Evolutionary conservation across 2,329 filamentous ascomycete species (phyloP), one percentile per base, ranked within the genome.

Genomic region (Pestalotiopsis sp.): DNA sequence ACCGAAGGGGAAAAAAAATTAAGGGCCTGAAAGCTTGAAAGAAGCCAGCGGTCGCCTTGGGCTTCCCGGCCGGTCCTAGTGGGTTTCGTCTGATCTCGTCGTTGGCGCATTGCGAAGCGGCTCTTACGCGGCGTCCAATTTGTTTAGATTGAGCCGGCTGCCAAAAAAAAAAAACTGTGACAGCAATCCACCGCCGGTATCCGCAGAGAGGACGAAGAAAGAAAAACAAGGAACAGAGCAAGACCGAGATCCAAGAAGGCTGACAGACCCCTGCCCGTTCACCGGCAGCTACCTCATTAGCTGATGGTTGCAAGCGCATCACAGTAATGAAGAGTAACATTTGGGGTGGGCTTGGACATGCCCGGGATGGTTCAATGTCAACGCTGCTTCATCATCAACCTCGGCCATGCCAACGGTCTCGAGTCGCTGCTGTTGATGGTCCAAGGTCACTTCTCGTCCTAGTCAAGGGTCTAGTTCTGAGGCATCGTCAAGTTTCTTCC

Each of bases 61-160:
- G 31, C 31, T 62, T 39, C 59, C 59, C 36, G 62, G 62, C 38
- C 38, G 39, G 62, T 49, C 27, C 49, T 65, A 49, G 62, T 14
- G 41, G 59, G 36, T 62, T 62, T 36, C 27, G 59, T 62, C 59
- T 38, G 62, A 65, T 52, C 14, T 23, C 25, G 31, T 65, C 27
- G 41, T 65, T 65, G 39, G 62, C 25, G 57, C 57, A 23, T 25
- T 65, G 23, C 62, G 20, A 52, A 52, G 20, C 52, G 63, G 63
- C 36, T 56, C 63, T 66, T 23, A 66, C 63, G 63, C 63, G 63
- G 49, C 63, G 31, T 25, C 25, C 49, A 66, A 66, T 66, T 56
- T 66, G 27, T 66, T 66, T 62, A 52, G 45, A 52, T 62, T 62
- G 31, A 36, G 17, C 36, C 25, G 31, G 59, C 27, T 39, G 59